Conservation (phyloP, 345 rosid species). For the Eucalyptus leucophloia region DNA sequence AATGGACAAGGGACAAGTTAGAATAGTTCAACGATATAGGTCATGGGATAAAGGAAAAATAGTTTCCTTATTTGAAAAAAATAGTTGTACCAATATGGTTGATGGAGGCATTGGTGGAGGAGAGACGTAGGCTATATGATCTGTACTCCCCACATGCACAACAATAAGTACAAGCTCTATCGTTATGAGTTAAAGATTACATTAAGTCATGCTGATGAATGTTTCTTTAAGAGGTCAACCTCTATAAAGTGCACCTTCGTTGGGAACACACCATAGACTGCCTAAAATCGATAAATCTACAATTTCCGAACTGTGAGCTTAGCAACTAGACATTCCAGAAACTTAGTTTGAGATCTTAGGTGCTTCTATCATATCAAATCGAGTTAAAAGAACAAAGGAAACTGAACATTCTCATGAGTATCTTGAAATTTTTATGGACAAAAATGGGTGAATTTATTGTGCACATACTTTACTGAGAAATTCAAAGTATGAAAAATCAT, state of each 20-base stretch:
- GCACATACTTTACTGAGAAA: neutral
- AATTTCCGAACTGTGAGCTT: neutral
- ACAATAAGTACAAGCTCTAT: too few species aligned
- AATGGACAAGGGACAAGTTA: too few species aligned
- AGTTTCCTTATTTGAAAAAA: too few species aligned
- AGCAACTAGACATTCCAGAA: neutral
- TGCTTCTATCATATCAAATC: neutral
- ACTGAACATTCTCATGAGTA: fast-evolving
- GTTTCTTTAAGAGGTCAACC: neutral
- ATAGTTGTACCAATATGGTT: too few species aligned
- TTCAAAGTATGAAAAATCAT: neutral
- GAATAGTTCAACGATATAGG: too few species aligned
- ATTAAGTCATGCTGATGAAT: neutral
- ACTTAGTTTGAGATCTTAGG: neutral
- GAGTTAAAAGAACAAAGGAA: neutral
- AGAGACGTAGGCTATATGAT: too few species aligned
- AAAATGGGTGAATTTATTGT: neutral
- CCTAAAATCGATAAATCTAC: neutral
- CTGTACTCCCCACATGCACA: too few species aligned
- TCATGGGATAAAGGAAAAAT: too few species aligned
- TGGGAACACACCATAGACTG: neutral
- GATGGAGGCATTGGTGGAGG: too few species aligned
- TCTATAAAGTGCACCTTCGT: neutral
- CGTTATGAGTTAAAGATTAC: neutral
- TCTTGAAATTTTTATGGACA: neutral